These are phyloP conservation scores for Raddia distichophylla DNA, from an alignment of 176 grass and related monocot species.

Conservation along the genomic window DNA sequence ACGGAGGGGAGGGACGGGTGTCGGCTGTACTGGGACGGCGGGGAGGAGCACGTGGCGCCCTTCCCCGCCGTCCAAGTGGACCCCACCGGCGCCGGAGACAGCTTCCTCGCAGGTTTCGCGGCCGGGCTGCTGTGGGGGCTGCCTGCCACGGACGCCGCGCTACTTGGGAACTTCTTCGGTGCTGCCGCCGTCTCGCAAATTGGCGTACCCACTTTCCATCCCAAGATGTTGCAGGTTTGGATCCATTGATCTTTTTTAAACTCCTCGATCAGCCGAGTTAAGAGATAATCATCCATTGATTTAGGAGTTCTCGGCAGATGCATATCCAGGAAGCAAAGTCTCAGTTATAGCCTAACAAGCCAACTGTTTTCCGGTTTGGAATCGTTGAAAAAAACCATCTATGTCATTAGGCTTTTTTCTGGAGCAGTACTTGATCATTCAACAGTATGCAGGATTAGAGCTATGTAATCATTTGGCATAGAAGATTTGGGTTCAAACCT, in stretches of 20 bases:
- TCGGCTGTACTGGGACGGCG: slow-evolving; percentile 66
- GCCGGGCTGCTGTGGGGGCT: slow-evolving; percentile 80
- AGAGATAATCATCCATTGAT: slow-evolving; percentile 11
- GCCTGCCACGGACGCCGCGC: slow-evolving; percentile 70
- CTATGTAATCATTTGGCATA: not conserved
- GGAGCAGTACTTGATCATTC: not conserved
- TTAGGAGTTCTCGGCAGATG: not conserved
- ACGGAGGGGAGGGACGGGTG: slow-evolving; percentile 91
- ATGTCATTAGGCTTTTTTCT: slow-evolving; percentile 1
- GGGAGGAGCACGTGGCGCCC: slow-evolving; percentile 62
- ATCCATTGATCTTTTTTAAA: not conserved
- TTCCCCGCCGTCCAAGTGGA: slow-evolving; percentile 80
- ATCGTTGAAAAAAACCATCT: not conserved
- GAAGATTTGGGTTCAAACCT: not conserved
- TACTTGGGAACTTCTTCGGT: slow-evolving; percentile 89
- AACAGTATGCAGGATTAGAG: not conserved
- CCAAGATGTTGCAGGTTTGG: slow-evolving; percentile 82
- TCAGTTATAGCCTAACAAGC: not conserved
- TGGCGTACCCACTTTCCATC: slow-evolving; percentile 77
- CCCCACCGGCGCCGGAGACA: slow-evolving; percentile 91
- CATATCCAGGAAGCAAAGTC: not conserved
- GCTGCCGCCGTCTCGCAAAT: slow-evolving; percentile 69
- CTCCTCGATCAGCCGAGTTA: not conserved
- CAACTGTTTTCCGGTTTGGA: not conserved
- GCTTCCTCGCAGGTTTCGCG: slow-evolving; percentile 83